Conservation (phyloP, 768 basidiomycete genomes). For the Lactarius psammicola region DNA sequence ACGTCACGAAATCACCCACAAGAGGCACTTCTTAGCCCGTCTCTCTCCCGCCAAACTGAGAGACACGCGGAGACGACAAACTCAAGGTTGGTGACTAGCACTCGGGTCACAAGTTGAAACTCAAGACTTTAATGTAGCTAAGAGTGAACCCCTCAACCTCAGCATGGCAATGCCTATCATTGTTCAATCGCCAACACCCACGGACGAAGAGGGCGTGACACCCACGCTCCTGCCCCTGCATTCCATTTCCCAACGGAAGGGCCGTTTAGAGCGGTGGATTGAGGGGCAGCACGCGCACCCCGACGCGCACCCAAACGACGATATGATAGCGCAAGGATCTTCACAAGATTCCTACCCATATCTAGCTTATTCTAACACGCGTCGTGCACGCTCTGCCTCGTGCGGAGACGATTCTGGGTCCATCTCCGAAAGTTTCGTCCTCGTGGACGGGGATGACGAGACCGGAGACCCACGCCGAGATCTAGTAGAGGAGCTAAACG, state of each 20-base stretch:
- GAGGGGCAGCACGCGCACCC: constrained; percentile 39
- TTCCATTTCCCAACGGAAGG: constrained; percentile 39
- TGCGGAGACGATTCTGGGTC: constrained; percentile 36
- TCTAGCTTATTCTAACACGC: constrained; percentile 43
- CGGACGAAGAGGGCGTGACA: constrained; percentile 27
- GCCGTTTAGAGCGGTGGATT: constrained; percentile 47
- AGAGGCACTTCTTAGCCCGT: constrained; percentile 10
- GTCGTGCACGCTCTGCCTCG: constrained; percentile 33
- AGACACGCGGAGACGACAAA: constrained; percentile 4
- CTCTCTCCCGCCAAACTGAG: constrained; percentile 7
- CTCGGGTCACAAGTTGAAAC: neutral
- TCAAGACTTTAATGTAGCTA: neutral
- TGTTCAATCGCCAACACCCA: constrained; percentile 26
- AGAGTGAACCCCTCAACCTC: constrained; percentile 6
- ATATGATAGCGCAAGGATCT: constrained; percentile 30
- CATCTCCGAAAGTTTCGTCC: constrained; percentile 43
- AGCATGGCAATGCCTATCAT: constrained; percentile 24
- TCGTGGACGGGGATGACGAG: constrained; percentile 39
- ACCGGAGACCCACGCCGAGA: constrained; percentile 18
- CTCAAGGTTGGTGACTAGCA: constrained; percentile 12
- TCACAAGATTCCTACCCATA: constrained; percentile 40
- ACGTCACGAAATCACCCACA: constrained; percentile 16
- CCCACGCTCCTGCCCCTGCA: constrained; percentile 22
- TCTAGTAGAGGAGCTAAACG: constrained; percentile 10
- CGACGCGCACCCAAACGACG: constrained; percentile 28